These are phyloP conservation scores for Licmophora abbreviata DNA, from an alignment of 108 stramenopile genomes.

Conservation along the genomic window DNA sequence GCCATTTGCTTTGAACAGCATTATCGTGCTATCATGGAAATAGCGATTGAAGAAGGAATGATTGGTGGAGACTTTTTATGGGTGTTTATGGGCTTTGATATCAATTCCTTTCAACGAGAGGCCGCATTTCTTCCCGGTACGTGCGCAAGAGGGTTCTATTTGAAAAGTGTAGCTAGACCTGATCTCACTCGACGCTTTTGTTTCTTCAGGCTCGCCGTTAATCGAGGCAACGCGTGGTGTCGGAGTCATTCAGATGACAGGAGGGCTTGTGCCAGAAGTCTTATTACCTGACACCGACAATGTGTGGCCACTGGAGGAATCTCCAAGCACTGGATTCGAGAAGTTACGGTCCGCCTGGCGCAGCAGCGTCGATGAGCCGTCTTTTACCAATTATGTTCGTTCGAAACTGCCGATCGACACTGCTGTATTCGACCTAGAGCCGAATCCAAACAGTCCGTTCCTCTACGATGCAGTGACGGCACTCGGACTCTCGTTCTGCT, in stretches of 20 bases:
- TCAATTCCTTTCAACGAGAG: not conserved
- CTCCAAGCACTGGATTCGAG: constrained; percentile 1
- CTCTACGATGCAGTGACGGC: constrained; percentile 12
- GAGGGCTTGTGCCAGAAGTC: not conserved
- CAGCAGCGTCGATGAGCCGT: not conserved
- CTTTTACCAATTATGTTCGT: not conserved
- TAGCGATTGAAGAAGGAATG: constrained; percentile 5
- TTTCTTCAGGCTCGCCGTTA: constrained; percentile 2
- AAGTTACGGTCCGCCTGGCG: not conserved
- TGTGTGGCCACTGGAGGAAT: not conserved
- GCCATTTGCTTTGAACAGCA: constrained; percentile 10
- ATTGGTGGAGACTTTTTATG: constrained; percentile 11
- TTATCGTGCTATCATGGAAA: constrained; percentile 11
- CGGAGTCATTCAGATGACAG: constrained; percentile 5
- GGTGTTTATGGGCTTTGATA: constrained; percentile 13
- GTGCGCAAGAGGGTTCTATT: not conserved
- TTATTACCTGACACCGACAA: not conserved
- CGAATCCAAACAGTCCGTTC: constrained; percentile 3
- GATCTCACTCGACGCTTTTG: not conserved
- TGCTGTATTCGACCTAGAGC: not conserved
- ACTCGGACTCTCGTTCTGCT: constrained; percentile 9
- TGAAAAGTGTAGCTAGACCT: not conserved
- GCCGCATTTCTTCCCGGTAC: not conserved
- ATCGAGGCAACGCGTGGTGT: constrained; percentile 8
- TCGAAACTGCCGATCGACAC: not conserved